Evolutionary conservation across 106 monocot species (phyloP), one percentile per base, ranked within the genome.

Genomic region (Ottelia alismoides): DNA sequence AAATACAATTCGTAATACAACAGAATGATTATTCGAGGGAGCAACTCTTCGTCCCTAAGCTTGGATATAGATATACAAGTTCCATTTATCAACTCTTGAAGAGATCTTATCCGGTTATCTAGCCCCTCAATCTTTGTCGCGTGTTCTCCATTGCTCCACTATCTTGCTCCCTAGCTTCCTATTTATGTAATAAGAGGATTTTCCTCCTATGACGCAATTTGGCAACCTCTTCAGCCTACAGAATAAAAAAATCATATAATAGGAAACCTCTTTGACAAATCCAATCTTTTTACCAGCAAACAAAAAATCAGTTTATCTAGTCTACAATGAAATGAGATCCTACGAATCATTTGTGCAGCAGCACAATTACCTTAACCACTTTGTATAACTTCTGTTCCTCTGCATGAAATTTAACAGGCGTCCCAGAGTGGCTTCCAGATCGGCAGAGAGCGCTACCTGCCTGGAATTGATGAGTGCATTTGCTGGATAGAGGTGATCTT

Each of bases 351-450:
- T n/a, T n/a, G n/a, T n/a, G n/a, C n/a, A n/a, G n/a, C 26, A 18
- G 22, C 23, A 46, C 51, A 54, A 5, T 57, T 68, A 92, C 92
- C 92, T 87, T 92, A 49, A 92, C 83, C 58, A 74, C 72, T 49
- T 87, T 87, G 70, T 80, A 92, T 50, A 92, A 75, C 68, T 52
- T 83, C 50, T 75, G 77, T 57, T 92, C 92, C 66, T 80, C 68
- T 0, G 77, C 69, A 52, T 64, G 72, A 61, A 92, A 61, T 52
- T 80, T 87, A 32, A 80, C 76, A 22, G 87, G 66, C 17, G 87
- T 92, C 30, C 54, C 64, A 31, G 72, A 76, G 72, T 87, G 87
- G n/a, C n/a, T n/a, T n/a, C n/a, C n/a, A n/a, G n/a, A n/a, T n/a
- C n/a, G n/a, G n/a, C n/a, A n/a, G 30, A 40, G 25, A 49, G 67